Evolutionary conservation across 2,329 filamentous ascomycete genomes (phyloP).

Genomic region (Pseudocercospora fuligena): DNA sequence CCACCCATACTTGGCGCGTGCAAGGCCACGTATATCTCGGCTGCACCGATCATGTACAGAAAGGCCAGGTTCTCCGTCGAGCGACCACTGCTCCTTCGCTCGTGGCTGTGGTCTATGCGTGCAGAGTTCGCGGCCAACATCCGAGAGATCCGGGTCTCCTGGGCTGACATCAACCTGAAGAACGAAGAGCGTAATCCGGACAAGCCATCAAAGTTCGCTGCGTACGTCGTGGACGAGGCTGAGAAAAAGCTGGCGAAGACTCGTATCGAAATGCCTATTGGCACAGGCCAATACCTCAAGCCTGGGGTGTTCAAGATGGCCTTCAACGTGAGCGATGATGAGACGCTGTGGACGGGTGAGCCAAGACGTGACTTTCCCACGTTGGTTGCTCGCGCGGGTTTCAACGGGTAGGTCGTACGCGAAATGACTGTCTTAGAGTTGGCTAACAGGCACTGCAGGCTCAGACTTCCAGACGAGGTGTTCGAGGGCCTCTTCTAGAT

Average conservation of each 20-base stretch:
- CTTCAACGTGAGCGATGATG: neutral
- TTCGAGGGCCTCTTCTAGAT: neutral
- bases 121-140: neutral
- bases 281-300: neutral
- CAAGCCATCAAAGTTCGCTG: neutral
- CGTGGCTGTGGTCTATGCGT: neutral
- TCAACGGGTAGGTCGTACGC: neutral
- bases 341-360: neutral
- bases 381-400: neutral
- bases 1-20: neutral
- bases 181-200: neutral
- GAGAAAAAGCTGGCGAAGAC: no score
- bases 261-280: neutral
- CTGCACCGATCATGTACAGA: neutral
- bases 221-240: neutral
- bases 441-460: neutral
- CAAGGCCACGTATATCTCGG: neutral
- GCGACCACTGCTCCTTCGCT: neutral
- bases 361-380: neutral
- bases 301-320: neutral
- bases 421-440: neutral
- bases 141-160: neutral
- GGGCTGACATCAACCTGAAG: neutral
- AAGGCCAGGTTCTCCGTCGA: neutral
- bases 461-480: neutral